Evolutionary conservation across 768 basidiomycete species (phyloP).

Genomic region (Pulveroboletus sp.): DNA sequence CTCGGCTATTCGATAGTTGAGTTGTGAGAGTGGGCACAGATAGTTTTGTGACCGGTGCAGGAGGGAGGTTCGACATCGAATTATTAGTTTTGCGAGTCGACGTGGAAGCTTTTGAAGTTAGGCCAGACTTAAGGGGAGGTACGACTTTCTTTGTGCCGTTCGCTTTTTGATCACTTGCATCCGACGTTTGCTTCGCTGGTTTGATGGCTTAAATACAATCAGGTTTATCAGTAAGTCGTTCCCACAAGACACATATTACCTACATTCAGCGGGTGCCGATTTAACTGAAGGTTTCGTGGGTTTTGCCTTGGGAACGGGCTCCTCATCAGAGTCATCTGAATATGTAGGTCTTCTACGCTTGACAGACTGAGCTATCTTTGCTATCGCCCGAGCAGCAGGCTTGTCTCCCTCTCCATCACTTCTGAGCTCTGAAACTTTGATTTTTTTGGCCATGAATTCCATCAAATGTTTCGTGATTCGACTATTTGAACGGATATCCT

Average conservation of each 20-base stretch:
- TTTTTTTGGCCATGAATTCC: slow-evolving; percentile 29
- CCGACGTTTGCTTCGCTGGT: slow-evolving; percentile 7
- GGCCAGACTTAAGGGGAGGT: background rate
- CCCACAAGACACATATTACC: background rate
- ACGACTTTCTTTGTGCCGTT: slow-evolving; percentile 5
- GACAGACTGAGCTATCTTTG: slow-evolving; percentile 8
- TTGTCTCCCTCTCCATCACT: slow-evolving; percentile 32
- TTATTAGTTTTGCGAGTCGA: slow-evolving; percentile 19
- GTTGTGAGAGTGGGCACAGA: background rate
- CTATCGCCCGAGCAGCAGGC: slow-evolving; percentile 21
- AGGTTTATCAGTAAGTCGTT: background rate
- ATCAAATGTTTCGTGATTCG: slow-evolving; percentile 34
- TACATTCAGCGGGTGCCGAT: slow-evolving; percentile 9
- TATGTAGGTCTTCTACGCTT: slow-evolving; percentile 27
- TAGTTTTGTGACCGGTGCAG: background rate
- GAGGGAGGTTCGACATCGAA: slow-evolving; percentile 13
- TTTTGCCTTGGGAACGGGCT: slow-evolving; percentile 16
- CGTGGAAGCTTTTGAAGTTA: background rate
- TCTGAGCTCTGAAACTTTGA: slow-evolving; percentile 31
- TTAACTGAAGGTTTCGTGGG: slow-evolving; percentile 1
- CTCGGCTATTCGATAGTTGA: background rate
- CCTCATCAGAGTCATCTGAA: slow-evolving; percentile 25
- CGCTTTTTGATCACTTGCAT: background rate
- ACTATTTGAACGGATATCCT: slow-evolving; percentile 41
- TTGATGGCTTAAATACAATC: slow-evolving; percentile 14